Evolutionary conservation across 2,329 filamentous ascomycete genomes (phyloP).

Genomic region (Gnomoniopsis sp.): DNA sequence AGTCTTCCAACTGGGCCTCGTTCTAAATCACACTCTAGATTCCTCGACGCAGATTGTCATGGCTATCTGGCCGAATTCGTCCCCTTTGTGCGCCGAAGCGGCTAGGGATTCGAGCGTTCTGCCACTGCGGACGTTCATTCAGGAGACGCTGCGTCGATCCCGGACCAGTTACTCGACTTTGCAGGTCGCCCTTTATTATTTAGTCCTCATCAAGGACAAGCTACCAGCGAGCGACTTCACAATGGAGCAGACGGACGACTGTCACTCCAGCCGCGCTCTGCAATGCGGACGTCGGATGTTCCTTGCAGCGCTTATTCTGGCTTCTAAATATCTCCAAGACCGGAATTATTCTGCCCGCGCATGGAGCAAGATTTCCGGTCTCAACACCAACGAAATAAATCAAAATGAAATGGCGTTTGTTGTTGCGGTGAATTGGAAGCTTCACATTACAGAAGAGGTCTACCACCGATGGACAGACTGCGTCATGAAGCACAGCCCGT

Average conservation of each 20-base stretch:
- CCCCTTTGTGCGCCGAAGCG: conserved; percentile 71
- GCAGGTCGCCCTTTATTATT: conserved; percentile 93
- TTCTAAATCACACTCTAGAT: conserved; percentile 56
- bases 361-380: conserved; percentile 99
- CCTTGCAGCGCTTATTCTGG: conserved; percentile 86
- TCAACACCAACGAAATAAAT: conserved; percentile 91
- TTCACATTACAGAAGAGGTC: conserved; percentile 84
- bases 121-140: conserved; percentile 91
- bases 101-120: conserved; percentile 73
- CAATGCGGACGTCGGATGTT: conserved; percentile 98
- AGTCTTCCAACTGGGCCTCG: not conserved
- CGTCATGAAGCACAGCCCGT: conserved; percentile 78
- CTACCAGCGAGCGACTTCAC: conserved; percentile 82
- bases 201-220: conserved; percentile 89
- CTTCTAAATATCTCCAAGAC: conserved; percentile 97
- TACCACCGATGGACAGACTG: conserved; percentile 95
- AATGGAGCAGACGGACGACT: conserved; percentile 76
- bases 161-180: conserved; percentile 96
- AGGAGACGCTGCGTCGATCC: conserved; percentile 92
- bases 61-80: conserved; percentile 92
- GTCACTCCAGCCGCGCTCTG: conserved; percentile 70
- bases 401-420: conserved; percentile 94
- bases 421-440: conserved; percentile 84
- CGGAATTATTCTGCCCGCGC: conserved; percentile 95
- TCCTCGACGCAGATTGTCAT: conserved; percentile 96